Base-by-base conservation (phyloP, 2,329 filamentous ascomycete species). In the Acarospora socialis region DNA sequence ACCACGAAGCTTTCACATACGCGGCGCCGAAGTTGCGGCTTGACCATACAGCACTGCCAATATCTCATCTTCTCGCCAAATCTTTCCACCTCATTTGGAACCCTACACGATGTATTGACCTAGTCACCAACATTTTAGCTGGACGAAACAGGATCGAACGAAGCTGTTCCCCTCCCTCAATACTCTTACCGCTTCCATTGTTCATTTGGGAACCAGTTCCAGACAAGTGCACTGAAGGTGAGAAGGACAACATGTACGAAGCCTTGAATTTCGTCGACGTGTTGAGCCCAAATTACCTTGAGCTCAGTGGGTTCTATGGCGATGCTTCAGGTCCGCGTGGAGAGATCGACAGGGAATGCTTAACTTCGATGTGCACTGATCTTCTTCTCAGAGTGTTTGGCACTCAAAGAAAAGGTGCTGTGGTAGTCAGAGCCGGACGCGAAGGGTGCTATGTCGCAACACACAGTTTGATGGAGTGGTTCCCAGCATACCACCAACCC, bases 121-220 rank as follows among this genome's bases (percentile, higher is more conserved):
- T 93, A 14, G 74, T 90, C 14, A 55, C 68, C 2, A 70, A 74
- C n/a, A 80, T 95, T 37, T 60, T 74, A 4, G 57, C 63, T 3
- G 51, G 61, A 27, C 66, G 73, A 29, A 45, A 54, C 20, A 46
- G 50, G 25, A 40, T 60, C 20, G 22, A 46, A 48, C 24, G 34
- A 49, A 34, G 25, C 54, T 9, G n/a, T n/a, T n/a, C n/a, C n/a
- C n/a, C n/a, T 40, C 54, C 1, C 38, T 43, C 4, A 50, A 55
- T 27, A 38, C 46, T 7, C 63, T 62, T 43, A 12, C 46, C 60
- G 1, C 68, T 69, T 28, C 81, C 86, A 1, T 56, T 84, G 5
- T 82, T 94, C 51, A 72, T 95, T 32, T 98, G 87, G 87, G 90
- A 98, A 52, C 90, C 90, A 1, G 81, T 94, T 1, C 90, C 90